These are phyloP conservation scores for Aspergillus sp. DNA, from an alignment of 2,329 filamentous ascomycete species.

Conservation along the genomic window DNA sequence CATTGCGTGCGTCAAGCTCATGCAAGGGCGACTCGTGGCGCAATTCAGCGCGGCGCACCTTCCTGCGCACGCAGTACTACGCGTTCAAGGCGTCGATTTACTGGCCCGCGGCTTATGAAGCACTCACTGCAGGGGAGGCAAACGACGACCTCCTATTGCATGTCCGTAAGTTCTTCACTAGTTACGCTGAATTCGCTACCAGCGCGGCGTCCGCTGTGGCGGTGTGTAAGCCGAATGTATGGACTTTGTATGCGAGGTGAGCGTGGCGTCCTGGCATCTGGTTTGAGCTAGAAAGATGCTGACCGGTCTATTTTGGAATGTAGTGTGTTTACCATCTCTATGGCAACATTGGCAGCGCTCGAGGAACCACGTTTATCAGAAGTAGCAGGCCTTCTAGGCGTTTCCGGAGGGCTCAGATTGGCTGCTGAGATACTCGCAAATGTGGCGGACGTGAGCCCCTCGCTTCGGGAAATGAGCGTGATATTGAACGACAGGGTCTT, in stretches of 20 bases:
- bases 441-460: not conserved
- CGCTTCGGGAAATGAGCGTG: not conserved
- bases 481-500: not conserved
- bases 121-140: not conserved
- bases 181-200: not conserved
- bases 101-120: conserved; percentile 4
- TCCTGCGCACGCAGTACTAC: conserved; percentile 5
- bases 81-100: conserved; percentile 1
- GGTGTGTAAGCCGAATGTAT: not conserved
- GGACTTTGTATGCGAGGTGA: conserved; percentile 6
- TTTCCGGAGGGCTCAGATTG: not conserved
- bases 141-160: not conserved
- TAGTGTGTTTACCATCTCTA: conserved; percentile 1
- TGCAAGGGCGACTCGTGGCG: no score
- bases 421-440: not conserved
- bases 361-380: not conserved
- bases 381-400: not conserved
- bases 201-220: not conserved
- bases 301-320: not conserved
- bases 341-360: not conserved
- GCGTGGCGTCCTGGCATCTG: no score
- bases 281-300: no score
- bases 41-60: not conserved
- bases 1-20: not conserved
- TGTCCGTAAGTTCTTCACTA: not conserved